phyloP scores from a whole-genome alignment of 805 yeast species.

The Priceomyces fermenticarens region DNA sequence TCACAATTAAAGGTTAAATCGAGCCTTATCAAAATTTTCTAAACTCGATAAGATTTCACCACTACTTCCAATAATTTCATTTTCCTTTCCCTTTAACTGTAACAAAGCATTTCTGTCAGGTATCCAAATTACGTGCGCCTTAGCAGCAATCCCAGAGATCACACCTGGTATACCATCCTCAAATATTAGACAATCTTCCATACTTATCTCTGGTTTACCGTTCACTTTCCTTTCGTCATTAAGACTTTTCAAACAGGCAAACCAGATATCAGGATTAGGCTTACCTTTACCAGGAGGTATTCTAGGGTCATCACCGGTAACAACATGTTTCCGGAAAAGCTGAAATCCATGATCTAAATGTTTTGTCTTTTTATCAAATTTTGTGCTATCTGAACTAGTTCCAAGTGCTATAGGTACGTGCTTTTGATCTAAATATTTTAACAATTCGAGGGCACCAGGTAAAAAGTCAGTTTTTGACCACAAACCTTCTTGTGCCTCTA shows the following conservation, averaged over 20 bases:
- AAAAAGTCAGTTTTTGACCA: conserved; percentile 69
- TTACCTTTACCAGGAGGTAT: conserved; percentile 86
- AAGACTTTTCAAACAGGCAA: conserved; percentile 67
- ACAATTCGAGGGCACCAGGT: conserved; percentile 81
- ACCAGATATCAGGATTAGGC: conserved; percentile 93
- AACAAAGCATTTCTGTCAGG: conserved; percentile 76
- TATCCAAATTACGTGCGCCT: conserved; percentile 88
- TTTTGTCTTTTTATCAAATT: conserved; percentile 67
- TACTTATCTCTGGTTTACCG: conserved; percentile 48
- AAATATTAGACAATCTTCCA: conserved; percentile 82
- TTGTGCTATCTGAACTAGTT: conserved; percentile 69
- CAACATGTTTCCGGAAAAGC: conserved; percentile 59
- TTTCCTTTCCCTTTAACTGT: conserved; percentile 49
- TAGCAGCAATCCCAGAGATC: conserved; percentile 75
- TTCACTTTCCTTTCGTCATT: conserved; percentile 50
- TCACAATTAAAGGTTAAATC: conserved; percentile 12
- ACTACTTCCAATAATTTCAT: conserved; percentile 47
- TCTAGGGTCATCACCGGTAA: conserved; percentile 86
- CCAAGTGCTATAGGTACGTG: conserved; percentile 84
- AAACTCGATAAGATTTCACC: conserved; percentile 58
- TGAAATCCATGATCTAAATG: conserved; percentile 65
- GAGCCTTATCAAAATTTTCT: conserved; percentile 44
- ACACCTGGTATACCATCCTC: conserved; percentile 97
- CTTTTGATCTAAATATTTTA: conserved; percentile 48
- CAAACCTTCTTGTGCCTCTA: conserved; percentile 48